Base-by-base conservation (phyloP, 768 basidiomycete species). In the Clathrus columnatus region DNA sequence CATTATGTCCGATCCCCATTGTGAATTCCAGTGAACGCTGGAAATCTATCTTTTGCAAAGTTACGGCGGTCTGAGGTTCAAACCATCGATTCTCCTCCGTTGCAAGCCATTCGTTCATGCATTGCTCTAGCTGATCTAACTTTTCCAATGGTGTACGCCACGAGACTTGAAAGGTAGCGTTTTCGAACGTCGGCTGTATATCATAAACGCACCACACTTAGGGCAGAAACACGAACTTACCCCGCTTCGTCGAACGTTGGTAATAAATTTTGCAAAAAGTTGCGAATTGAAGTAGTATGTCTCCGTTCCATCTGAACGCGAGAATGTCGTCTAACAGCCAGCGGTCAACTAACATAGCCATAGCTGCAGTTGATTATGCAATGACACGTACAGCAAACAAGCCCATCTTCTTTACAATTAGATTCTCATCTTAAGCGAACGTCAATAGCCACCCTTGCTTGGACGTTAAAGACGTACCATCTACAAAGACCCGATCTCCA, bases 1-100 rank as follows among this genome's bases (percentile, higher is more conserved):
- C 67, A 50, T 79, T 79, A 60, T 79, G 76, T 52, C 68, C 69
- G 53, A 88, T 84, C 59, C 76, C 75, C 48, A 91, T 82, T 1
- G 85, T 85, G 54, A 87, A 62, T 59, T 84, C 83, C 45, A 91
- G 63, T 61, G 81, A 80, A 48, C 79, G 74, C 65, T 87, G 85
- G 60, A 74, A 82, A 17, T 76, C 70, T 64, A 90, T 86, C 20
- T 76, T 70, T 62, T 85, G 84, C 46, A 87, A 62, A 5, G 71
- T 75, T 56, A 89, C 70, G 28, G 75, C 77, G 8, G 87, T 90
- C 26, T 73, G 75, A 3, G 87, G 81, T 50, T 83, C 76, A 61
- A 76, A 89, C 87, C 87, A 89, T 20, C 87, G 73, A 62, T 89
- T 85, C 64, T 87, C 83, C 63, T 90, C 88, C 7, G 82, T 86